Evolutionary conservation across 805 yeast genomes (phyloP), one percentile per base, ranked within the genome.

Genomic region (Teunomyces funiuensis): DNA sequence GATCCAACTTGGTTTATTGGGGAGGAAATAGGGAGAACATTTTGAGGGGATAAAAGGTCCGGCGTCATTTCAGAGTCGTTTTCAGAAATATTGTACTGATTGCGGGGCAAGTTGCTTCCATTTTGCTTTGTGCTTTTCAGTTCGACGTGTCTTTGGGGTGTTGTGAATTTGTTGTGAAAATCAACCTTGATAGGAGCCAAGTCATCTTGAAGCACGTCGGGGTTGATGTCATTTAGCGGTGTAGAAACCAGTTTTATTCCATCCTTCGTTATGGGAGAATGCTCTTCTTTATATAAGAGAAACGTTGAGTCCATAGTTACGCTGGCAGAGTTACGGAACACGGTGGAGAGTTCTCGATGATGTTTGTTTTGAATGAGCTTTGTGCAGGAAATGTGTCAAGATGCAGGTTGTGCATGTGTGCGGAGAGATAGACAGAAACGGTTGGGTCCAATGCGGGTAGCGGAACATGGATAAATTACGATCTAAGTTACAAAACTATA

Each of bases 201-300:
- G 14, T 20, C 19, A 17, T 31, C 34, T 17, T 9, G 10, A 11
- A 31, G 34, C 4, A 31, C 10, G 14, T 31, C 34, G n/a, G 20
- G 10, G 9, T 17, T 17, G 34, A 31, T 15, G 19, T 36, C 40
- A 13, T 37, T 27, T 11, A 42, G 27, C 3, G 45, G 45, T 2
- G 45, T 42, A 7, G 45, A 42, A 2, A 42, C 36, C 34, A 31
- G 45, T 15, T 34, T 25, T 6, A 42, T 42, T 5, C 45, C 45
- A 6, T 42, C 17, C 47, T 50, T 39, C 52, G 44, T 33, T 50
- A 58, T 19, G 56, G 61, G 37, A 44, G 56, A 18, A 39, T 40
- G 34, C 15, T 31, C 19, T 8, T n/a, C 9, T 31, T 31, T 25
- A 19, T 20, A 31, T 14, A 14, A 25, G n/a, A 31, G 34, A 18